These are phyloP conservation scores for Aspergillus pseudonomiae DNA, from an alignment of 2,329 filamentous ascomycete species.

Conservation along the genomic window DNA sequence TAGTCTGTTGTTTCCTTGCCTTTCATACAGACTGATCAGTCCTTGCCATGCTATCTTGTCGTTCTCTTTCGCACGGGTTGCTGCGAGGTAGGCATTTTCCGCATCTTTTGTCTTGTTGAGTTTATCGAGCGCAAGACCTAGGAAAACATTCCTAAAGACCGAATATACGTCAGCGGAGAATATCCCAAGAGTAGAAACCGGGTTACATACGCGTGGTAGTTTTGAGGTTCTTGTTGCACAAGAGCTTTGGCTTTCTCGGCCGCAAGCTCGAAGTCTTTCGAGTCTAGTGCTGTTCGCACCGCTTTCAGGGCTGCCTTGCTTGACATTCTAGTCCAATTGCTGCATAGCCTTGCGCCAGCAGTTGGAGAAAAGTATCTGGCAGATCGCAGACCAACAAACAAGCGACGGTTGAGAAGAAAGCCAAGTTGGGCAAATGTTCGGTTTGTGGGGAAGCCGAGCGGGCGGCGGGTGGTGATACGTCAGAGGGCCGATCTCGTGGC, in stretches of 20 bases:
- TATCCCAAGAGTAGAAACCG: background rate
- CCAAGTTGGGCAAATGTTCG: conserved; percentile 15
- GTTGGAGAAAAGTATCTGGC: background rate
- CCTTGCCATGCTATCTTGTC: conserved; percentile 92
- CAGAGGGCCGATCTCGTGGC: conserved; percentile 24
- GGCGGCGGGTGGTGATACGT: conserved; percentile 26
- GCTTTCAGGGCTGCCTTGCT: conserved; percentile 77
- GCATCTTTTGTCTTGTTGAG: conserved; percentile 71
- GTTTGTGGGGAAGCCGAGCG: conserved; percentile 20
- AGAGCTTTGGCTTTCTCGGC: conserved; percentile 69
- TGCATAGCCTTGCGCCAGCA: conserved; percentile 19
- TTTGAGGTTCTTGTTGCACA: conserved; percentile 72
- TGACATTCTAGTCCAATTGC: conserved; percentile 38
- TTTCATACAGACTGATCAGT: conserved; percentile 81
- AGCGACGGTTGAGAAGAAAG: conserved; percentile 11
- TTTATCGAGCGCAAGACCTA: conserved; percentile 83
- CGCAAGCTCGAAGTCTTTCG: conserved; percentile 77
- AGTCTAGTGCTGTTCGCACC: conserved; percentile 75
- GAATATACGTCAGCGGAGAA: conserved; percentile 12
- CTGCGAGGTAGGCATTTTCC: conserved; percentile 74
- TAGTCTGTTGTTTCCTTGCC: conserved; percentile 69
- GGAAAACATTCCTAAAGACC: conserved; percentile 71
- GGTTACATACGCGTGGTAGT: conserved; percentile 73
- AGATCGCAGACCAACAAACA: background rate
- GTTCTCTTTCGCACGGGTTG: conserved; percentile 69